Base-by-base conservation (phyloP, 441 rosid species). In the Geranium incanum region DNA sequence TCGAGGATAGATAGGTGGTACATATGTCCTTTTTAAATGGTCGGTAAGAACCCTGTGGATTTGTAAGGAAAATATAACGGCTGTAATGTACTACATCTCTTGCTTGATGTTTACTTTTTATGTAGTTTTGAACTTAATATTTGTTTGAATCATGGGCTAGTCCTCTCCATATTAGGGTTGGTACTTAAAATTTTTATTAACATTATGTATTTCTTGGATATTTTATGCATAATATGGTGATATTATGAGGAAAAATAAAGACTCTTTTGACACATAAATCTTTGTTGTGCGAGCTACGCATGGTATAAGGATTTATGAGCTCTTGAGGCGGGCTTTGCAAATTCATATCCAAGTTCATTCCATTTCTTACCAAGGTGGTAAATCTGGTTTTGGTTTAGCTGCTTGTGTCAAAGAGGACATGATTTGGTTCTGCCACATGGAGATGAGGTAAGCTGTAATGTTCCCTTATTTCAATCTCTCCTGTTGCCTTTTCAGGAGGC, bases 1-100 rank as follows among this genome's bases (percentile, higher is more conserved):
- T 73, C 71, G 79, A 73, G 69, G 68, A 78, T 72, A 70, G 80
- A 66, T 73, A 74, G 57, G 71, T 55, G 69, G 72, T 78, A 21
- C 36, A 60, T 1, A 60, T 21, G 66, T 77, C 13, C 66, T 15
- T 71, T 48, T 62, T n/a, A 19, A 36, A 71, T 68, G 48, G 50
- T 60, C 23, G 66, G 12, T 36, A 3, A 18, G 12, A 59, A 59
- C 36, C 65, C 33, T 59, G 13, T 21, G 18, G 64, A 18, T 59
- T 59, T 59, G 12, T 59, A 19, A 60, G 36, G 36, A 19, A 8
- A 19, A 3, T 21, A 18, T 60, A 60, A 8, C 19, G 66, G 66
- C 13, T 60, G 36, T 21, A 60, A 60, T 21, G 13, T 21, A 12
- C 66, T 60, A 16, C 36, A 21, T 60, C 36, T 21, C 8, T 21